Base-by-base conservation (phyloP, 768 basidiomycete species). In the Nevesoporus exiguus region DNA sequence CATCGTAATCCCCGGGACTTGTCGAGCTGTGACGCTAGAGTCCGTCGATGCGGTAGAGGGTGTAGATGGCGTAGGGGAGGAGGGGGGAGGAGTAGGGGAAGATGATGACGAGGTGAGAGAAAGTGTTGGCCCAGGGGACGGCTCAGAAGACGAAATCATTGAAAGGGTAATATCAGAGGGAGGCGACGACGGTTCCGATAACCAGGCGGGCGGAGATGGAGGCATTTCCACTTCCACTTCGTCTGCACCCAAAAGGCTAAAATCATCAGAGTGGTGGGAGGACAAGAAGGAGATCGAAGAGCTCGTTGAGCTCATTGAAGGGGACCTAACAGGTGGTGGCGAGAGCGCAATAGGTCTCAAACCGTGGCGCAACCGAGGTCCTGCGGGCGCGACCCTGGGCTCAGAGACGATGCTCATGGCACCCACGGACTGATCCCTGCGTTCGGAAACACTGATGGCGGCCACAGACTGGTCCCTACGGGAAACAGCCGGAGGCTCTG, bases 221-320 rank as follows among this genome's bases (percentile, higher is more conserved):
- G 39, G 56, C 29, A 66, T 40, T 31, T 55, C 55, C 11, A 57
- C 43, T 17, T 57, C 51, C 21, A 55, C 59, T 55, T 68, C 57
- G 54, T 74, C 74, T n/a, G 62, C 62, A 54, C 65, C 75, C 74
- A 78, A 64, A 67, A 76, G 55, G 73, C 73, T 71, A 33, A 75
- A 71, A 58, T 89, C 89, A 51, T 93, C 90, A 0, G 90, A 92
- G 57, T 91, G 85, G 56, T 88, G 86, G 17, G 80, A 82, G 4
- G 79, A 80, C 46, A 82, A 59, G 63, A 76, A 82, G 0, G 80
- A 81, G 52, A 64, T 58, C 7, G 58, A 61, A 11, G 73, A 74
- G 15, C 55, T 64, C 39, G 67, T 45, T 6, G 76, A 75, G 33
- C 68, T 71, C 5, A 75, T 71, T 3, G 82, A 77, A 4, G 73